Conservation (phyloP, 208 protist genomes). For the Trypanosoma cruzi region DNA sequence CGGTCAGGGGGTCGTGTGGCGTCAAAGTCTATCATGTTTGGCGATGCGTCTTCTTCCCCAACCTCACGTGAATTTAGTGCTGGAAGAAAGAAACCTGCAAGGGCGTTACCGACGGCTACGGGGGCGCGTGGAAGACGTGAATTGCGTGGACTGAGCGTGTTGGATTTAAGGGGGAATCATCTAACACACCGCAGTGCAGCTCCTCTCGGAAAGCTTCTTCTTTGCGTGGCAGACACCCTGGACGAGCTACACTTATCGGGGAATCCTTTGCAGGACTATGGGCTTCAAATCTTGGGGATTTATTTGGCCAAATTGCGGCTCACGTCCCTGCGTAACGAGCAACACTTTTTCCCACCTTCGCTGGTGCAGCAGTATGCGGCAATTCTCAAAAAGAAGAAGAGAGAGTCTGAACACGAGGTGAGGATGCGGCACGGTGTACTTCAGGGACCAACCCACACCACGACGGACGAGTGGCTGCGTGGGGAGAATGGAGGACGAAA, state of each 20-base stretch:
- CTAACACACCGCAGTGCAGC: constrained; percentile 64
- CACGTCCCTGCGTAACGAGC: constrained; percentile 31
- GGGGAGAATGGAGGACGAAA: neutral
- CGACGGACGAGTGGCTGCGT: neutral
- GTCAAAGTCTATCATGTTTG: neutral
- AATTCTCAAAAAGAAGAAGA: neutral
- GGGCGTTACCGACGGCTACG: neutral
- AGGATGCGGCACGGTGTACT: neutral
- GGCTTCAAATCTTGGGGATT: constrained; percentile 73
- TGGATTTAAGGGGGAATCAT: constrained; percentile 74
- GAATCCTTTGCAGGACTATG: constrained; percentile 77
- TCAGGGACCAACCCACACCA: neutral
- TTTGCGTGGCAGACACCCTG: constrained; percentile 64
- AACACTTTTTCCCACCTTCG: constrained; percentile 39
- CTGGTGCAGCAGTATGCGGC: constrained; percentile 29
- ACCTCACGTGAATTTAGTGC: neutral
- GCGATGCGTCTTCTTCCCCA: neutral
- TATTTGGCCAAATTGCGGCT: constrained; percentile 65
- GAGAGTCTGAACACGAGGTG: neutral
- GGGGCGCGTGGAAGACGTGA: neutral
- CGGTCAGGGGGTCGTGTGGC: neutral
- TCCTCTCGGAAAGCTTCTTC: constrained; percentile 62
- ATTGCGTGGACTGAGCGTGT: constrained; percentile 45
- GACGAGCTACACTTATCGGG: constrained; percentile 54
- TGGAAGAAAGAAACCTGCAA: neutral